Percentiles rank a stretch among this genome's conserved stretches.
Evolutionary conservation across 1,284 basidiomycete species (phyloP).

Genomic region (Kwoniella shivajii): DNA sequence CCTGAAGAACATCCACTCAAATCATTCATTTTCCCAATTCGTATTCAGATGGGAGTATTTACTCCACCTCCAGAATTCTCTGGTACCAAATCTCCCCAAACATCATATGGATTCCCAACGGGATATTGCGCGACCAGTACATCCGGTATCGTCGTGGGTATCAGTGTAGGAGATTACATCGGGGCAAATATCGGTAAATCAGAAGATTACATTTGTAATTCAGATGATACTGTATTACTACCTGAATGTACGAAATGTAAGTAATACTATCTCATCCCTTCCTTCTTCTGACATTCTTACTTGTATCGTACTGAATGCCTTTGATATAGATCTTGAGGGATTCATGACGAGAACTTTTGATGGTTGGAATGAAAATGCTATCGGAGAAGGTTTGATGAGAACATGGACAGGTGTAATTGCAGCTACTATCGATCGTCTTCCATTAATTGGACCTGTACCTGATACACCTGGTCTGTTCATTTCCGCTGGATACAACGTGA

Average conservation of each 20-base stretch:
- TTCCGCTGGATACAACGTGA: conserved; percentile 21
- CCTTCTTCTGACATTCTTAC: not conserved
- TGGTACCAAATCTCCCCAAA: conserved; percentile 14
- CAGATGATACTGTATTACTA: conserved; percentile 18
- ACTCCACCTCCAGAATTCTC: conserved; percentile 18
- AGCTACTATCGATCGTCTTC: conserved; percentile 26
- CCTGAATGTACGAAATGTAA: conserved; percentile 3
- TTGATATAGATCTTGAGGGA: not conserved
- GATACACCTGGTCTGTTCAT: conserved; percentile 18
- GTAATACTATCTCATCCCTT: not conserved
- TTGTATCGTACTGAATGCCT: not conserved
- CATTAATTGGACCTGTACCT: conserved; percentile 30
- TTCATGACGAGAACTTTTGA: conserved; percentile 21
- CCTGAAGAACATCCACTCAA: conserved; percentile 6
- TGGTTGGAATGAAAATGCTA: conserved; percentile 25
- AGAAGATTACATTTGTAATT: conserved; percentile 12
- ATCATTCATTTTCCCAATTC: conserved; percentile 11
- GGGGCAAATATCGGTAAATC: not conserved
- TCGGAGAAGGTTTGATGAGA: conserved; percentile 28
- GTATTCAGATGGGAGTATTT: conserved; percentile 15
- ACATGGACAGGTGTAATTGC: conserved; percentile 34
- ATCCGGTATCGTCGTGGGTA: conserved; percentile 24
- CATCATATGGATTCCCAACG: conserved; percentile 17
- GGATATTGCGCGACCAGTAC: conserved; percentile 27
- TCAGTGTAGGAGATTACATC: conserved; percentile 2